Evolutionary conservation across 1,139 yeast genomes (phyloP).

Genomic region (Meyerozyma smithsonii): DNA sequence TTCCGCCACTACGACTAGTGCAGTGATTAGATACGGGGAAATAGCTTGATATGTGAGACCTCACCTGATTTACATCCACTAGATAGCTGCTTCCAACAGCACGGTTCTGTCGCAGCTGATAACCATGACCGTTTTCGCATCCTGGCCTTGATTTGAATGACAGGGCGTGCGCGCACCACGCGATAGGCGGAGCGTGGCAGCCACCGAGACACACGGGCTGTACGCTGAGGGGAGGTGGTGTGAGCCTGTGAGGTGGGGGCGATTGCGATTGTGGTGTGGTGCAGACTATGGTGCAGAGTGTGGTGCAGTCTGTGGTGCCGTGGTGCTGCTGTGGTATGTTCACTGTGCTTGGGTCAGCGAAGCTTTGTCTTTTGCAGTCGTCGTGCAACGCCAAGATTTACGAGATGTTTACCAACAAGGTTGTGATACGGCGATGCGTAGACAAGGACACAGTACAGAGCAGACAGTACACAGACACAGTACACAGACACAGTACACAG

Average conservation of each 20-base stretch:
- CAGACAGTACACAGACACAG: no score
- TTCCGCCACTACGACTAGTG: neutral
- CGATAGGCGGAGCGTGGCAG: neutral
- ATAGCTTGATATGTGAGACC: neutral
- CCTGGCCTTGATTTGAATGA: constrained; percentile 1
- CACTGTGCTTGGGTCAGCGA: no score
- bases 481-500: no score
- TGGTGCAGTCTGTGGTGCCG: no score
- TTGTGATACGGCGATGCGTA: no score
- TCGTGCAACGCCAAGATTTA: no score
- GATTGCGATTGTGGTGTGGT: neutral
- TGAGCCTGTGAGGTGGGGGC: neutral
- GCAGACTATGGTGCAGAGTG: no score
- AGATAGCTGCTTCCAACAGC: neutral
- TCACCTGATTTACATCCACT: neutral
- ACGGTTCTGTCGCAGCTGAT: constrained; percentile 1
- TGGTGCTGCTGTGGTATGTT: no score
- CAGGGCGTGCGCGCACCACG: constrained; percentile 3
- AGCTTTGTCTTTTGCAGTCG: no score
- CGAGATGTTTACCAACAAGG: no score
- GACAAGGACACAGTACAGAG: no score
- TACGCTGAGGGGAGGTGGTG: neutral
- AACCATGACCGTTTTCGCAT: constrained; percentile 4
- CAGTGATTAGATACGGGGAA: neutral
- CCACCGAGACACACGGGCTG: neutral